Conservation (phyloP, 2,329 filamentous ascomycete genomes). For the Colletotrichum liaoningense region DNA sequence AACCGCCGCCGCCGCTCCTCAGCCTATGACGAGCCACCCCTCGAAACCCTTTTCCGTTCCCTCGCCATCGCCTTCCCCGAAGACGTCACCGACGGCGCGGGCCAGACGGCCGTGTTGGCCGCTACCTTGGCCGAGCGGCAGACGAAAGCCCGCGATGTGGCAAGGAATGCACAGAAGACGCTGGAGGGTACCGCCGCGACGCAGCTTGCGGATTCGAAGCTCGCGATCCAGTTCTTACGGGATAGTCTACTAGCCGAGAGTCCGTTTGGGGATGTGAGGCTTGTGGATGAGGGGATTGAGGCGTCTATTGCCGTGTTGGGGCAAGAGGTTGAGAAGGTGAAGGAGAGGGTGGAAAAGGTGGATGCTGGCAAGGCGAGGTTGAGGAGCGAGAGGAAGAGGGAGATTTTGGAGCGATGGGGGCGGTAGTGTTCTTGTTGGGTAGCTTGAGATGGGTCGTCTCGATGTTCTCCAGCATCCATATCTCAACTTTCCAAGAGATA, state of each 20-base stretch:
- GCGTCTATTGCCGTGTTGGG: constrained; percentile 58
- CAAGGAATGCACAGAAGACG: constrained; percentile 58
- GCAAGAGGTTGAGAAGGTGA: constrained; percentile 56
- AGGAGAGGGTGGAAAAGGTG: constrained; percentile 50
- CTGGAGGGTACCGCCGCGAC: constrained; percentile 58
- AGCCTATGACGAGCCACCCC: constrained; percentile 50
- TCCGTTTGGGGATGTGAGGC: constrained; percentile 55
- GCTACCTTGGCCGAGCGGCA: constrained; percentile 53
- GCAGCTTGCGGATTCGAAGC: constrained; percentile 59
- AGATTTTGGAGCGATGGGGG: constrained; percentile 59
- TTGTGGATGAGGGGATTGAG: constrained; percentile 66
- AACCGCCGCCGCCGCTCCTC: constrained; percentile 48
- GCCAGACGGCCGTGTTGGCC: constrained; percentile 46
- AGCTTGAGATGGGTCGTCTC: not conserved
- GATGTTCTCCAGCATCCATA: not conserved
- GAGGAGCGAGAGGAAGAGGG: constrained; percentile 60
- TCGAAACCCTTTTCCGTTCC: constrained; percentile 60
- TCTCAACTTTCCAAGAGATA: too few relatives aligned
- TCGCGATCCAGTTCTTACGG: constrained; percentile 60
- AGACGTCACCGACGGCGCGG: constrained; percentile 41
- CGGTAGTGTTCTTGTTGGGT: not conserved
- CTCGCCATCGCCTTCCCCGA: constrained; percentile 57
- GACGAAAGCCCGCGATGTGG: constrained; percentile 56
- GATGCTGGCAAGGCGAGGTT: constrained; percentile 50
- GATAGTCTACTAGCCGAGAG: constrained; percentile 67